Base-by-base conservation (phyloP, 2,329 filamentous ascomycete species). In the Calonectria honghensis region DNA sequence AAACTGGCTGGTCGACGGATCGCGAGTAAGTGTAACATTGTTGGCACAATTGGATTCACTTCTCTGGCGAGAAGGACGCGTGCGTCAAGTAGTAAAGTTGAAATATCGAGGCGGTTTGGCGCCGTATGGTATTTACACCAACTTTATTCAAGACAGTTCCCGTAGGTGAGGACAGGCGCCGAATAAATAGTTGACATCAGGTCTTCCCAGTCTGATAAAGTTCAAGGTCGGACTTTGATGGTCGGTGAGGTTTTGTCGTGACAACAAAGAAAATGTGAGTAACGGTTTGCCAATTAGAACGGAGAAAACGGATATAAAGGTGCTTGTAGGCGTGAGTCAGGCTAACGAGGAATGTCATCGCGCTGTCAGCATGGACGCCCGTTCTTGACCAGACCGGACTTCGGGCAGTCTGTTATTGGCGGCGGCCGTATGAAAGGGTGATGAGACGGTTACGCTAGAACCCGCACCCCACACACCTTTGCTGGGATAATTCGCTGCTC, bases 1-100 rank as follows among this genome's bases (percentile, higher is more conserved):
- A 79, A 83, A 48, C 73, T 76, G 31, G 74, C 75, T 29, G 70
- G 71, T 32, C 76, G 74, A 41, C 75, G 57, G 57, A 63, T 29
- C 14, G 52, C 76, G 63, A 73, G 16, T 14, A 79, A 72, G 41
- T 75, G 64, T 29, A 66, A 54, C 73, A 78, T 73, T 54, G 70
- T 39, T 31, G 31, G 51, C 32, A 61, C 14, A 20, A 41, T 41
- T 7, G 10, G 10, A 16, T 18, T 9, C 18, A 10, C 31, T 35
- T 35, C 13, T 32, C 2, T 37, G 31, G 35, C 4, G 7, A 63
- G 14, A 59, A 63, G 35, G 37, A 24, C 14, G 14, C 31, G 37
- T 63, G 18, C 41, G 35, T 63, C 41, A 20, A 63, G 24, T 18
- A 41, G 14, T 6, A 63, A 13, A 20, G 11, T 11, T 57, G 52